Evolutionary conservation across 768 basidiomycete genomes (phyloP), one percentile per base, ranked within the genome.

Genomic region (Phanerodontia chrysosporium): DNA sequence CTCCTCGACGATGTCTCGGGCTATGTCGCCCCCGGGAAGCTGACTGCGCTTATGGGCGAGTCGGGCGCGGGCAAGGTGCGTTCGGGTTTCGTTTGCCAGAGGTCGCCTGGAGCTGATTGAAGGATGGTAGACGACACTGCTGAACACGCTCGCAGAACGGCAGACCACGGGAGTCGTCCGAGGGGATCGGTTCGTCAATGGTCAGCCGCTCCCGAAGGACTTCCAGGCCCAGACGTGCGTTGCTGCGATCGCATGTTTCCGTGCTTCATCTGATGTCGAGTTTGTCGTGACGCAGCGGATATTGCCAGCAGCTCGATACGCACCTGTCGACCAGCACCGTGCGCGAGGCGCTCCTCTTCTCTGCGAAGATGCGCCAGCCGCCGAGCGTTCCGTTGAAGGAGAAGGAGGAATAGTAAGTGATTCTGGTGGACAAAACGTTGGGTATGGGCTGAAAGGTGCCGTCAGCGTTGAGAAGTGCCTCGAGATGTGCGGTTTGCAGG

Each of bases 241-340:
- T 64, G 13, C n/a, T 53, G 8, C 45, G 22, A n/a, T n/a, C n/a
- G n/a, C n/a, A n/a, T n/a, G 9, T 0, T 12, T 32, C 27, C 6
- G 1, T n/a, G 21, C 27, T 48, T 16, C 6, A 4, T 42, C 16
- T 12, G 39, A 14, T 21, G 44, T 24, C 14, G 32, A 25, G 24
- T 5, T 18, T 7, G 39, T 6, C 14, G 2, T 44, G 14, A 16
- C 48, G 8, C 28, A 88, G 85, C 49, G 92, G 90, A 0, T 95
- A 93, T 66, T 90, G 87, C 58, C 92, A 95, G 66, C 94, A 96
- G 67, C 83, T 83, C 78, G 91, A 92, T 64, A 87, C 85, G 0
- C 93, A 95, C 72, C 78, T 88, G 21, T 80, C 84, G 25, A 83
- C 85, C 8, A 73, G 83, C 1, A 94, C 90, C 7, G 91, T 95